A percentile compares a stretch with the other conserved stretches of the same genome.
Conservation (phyloP, 176 grass and related monocot genomes). For the Dactylis glomerata region DNA sequence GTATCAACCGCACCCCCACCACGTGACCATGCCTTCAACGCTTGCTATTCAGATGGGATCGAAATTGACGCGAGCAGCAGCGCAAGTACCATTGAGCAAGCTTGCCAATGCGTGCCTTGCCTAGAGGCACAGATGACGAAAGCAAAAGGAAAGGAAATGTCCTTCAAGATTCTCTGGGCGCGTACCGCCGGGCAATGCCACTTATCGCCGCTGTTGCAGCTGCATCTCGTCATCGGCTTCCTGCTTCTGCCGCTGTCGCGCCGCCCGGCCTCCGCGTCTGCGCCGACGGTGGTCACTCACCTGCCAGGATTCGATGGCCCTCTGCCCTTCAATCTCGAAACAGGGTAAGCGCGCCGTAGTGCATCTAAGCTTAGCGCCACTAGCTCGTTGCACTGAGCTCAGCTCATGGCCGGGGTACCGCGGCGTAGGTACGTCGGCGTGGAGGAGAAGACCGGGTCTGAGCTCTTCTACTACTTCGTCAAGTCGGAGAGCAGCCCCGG, state of each 20-base stretch:
- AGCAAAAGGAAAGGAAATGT: not conserved
- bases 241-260: not conserved
- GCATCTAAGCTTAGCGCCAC: not conserved
- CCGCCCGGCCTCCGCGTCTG: not conserved
- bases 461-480: conserved; percentile 77
- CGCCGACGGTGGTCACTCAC: not conserved
- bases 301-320: conserved; percentile 16
- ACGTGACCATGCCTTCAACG: not conserved
- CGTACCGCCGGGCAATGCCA: not conserved
- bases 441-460: conserved; percentile 36
- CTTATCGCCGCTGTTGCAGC: not conserved
- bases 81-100: too few relatives aligned
- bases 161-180: not conserved
- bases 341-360: not conserved
- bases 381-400: too few relatives aligned
- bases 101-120: not conserved
- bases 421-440: conserved; percentile 40
- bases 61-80: not conserved
- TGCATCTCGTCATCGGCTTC: not conserved
- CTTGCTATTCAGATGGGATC: not conserved
- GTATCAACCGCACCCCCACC: not conserved
- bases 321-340: conserved; percentile 18
- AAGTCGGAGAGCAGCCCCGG: conserved; percentile 48
- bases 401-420: not conserved
- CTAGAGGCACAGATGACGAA: not conserved